A percentile compares a stretch with the other conserved stretches of the same genome.
Evolutionary conservation across 2,329 filamentous ascomycete species (phyloP).

Genomic region (Alternaria rosae): DNA sequence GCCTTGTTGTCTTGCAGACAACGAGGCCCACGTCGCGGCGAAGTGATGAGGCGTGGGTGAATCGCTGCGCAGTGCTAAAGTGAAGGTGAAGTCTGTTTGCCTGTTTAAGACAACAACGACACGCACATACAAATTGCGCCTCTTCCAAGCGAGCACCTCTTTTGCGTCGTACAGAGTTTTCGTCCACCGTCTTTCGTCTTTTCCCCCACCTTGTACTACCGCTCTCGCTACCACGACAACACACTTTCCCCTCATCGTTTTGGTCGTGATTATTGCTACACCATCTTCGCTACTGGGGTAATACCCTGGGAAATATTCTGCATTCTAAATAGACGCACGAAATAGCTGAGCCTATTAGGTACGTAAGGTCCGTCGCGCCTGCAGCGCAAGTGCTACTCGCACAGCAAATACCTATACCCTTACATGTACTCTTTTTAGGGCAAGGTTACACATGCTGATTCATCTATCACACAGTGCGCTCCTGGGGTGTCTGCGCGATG

Average conservation of each 20-base stretch:
- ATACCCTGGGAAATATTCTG: neutral
- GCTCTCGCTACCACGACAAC: neutral
- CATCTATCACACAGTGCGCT: neutral
- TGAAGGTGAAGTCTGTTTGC: constrained; percentile 12
- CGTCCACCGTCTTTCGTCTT: neutral
- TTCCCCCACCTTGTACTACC: neutral
- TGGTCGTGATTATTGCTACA: neutral
- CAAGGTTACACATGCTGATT: neutral
- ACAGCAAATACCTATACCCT: neutral
- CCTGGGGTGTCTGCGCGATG: constrained; percentile 3
- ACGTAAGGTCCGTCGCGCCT: neutral
- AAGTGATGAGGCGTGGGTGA: neutral
- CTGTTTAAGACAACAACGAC: neutral
- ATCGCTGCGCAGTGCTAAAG: neutral
- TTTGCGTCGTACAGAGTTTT: neutral
- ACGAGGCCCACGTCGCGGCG: constrained; percentile 5
- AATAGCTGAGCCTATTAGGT: neutral
- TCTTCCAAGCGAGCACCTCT: neutral
- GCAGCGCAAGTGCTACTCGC: neutral
- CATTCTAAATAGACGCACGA: neutral
- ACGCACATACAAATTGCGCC: neutral
- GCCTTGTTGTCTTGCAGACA: neutral
- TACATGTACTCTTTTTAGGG: neutral
- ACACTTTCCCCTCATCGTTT: neutral
- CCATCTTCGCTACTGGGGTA: no score